Base-by-base conservation (phyloP, 495 filamentous ascomycete species). In the Penicillium bialowiezense region DNA sequence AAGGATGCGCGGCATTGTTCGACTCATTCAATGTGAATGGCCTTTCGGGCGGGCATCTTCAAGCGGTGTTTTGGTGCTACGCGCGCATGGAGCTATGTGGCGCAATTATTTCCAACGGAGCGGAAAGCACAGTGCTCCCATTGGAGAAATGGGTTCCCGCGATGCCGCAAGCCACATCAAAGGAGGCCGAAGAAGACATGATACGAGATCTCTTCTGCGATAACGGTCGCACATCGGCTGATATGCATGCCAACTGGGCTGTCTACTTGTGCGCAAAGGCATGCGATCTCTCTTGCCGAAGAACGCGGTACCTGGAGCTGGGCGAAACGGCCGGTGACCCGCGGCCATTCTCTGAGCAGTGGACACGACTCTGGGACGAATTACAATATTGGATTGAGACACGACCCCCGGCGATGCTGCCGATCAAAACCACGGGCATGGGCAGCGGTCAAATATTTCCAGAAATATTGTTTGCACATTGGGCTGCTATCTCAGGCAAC, bases 21-120 rank as follows among this genome's bases (percentile, higher is more conserved):
- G 57, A 70, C 17, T 57, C 60, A 1, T 70, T 62, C 42, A 58
- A 55, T 7, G 62, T 72, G 3, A 56, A 68, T 28, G 69, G 69
- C 0, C 60, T 72, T 10, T 63, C 60, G 33, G 60, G 59, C 0
- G 69, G 68, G 0, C 52, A 69, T n/a, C 37, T 60, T 2, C 65
- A 72, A 37, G 70, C 68, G 4, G 62, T 71, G 1, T 74, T 74
- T 40, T 74, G 70, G 70, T 72, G 70, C 32, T 74, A 67, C 39
- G 70, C 68, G 17, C 51, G 70, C 1, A 74, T 74, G 70, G 70
- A 74, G 40, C 32, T 74, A 3, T 74, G 70, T 44, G 70, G 65
- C 5, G 70, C 66, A 1, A 65, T 74, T 3, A 72, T 74, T 26
- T 64, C 65, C 13, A 58, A 63, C 24, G 70, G 69, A 4, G 55